Evolutionary conservation across 2,329 filamentous ascomycete species (phyloP).

Genomic region (Orbilia javanica): DNA sequence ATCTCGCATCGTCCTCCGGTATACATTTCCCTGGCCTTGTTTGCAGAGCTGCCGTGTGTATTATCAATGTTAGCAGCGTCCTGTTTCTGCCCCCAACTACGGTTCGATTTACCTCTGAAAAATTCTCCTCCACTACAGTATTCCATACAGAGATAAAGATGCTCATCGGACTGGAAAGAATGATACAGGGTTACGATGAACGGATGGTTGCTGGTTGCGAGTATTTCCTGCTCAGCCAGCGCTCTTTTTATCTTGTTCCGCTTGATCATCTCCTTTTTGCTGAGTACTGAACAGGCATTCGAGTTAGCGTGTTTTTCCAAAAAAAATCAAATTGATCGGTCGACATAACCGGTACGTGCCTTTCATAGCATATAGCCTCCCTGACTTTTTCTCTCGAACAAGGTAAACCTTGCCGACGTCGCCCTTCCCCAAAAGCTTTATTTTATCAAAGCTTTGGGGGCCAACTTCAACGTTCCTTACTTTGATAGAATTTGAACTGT

Average conservation of each 20-base stretch:
- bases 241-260: slow-evolving; percentile 99
- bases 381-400: slow-evolving; percentile 97
- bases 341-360: slow-evolving; percentile 70
- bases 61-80: slow-evolving; percentile 17
- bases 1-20: slow-evolving; percentile 93
- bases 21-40: slow-evolving; percentile 97
- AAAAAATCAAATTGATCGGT: too few species aligned
- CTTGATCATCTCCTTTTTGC: slow-evolving; percentile 99
- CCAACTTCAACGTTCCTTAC: slow-evolving; percentile 96
- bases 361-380: slow-evolving; percentile 97
- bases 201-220: slow-evolving; percentile 97
- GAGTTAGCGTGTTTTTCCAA: background rate
- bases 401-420: slow-evolving; percentile 99
- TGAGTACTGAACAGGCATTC: slow-evolving; percentile 76
- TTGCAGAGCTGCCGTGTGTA: slow-evolving; percentile 76
- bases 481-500: slow-evolving; percentile 99
- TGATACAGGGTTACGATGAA: slow-evolving; percentile 99
- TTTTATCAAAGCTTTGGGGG: slow-evolving; percentile 97
- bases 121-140: slow-evolving; percentile 99
- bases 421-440: slow-evolving; percentile 98
- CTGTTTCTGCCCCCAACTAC: background rate
- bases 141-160: slow-evolving; percentile 99
- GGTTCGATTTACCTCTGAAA: slow-evolving; percentile 74
- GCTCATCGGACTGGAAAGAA: slow-evolving; percentile 98
- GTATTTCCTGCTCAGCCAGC: slow-evolving; percentile 95